Evolutionary conservation across 1,284 basidiomycete genomes (phyloP), one percentile per base, ranked within the genome.

Genomic region (Chondrostereum purpureum): DNA sequence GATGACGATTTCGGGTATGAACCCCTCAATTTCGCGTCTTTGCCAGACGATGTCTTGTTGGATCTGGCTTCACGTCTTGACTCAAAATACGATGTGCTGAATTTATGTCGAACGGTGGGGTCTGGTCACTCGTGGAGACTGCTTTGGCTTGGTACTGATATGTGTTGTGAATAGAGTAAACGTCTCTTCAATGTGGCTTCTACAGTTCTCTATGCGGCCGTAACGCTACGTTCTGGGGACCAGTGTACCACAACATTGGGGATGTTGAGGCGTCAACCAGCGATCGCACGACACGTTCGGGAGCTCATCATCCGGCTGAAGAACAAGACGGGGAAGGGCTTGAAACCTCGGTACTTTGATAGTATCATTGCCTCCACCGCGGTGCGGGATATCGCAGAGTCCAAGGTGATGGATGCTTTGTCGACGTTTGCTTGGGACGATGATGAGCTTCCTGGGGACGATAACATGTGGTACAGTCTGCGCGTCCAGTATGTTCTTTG

Each of bases 391-490:
- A 54, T 67, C n/a, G 72, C 71, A 5, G 67, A 69, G 5, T 74
- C 76, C 19, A 65, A 57, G 51, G 59, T 65, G 37, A 61, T 87
- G 34, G 83, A 85, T 45, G 79, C 79, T 14, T 67, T 87, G 39
- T 64, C 68, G 21, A 74, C 66, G 10, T 87, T 87, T 53, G 62
- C 73, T 23, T 87, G 83, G 83, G 78, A 80, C 48, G 80, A 73
- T 3, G 78, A 82, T 44, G 82, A 83, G 53, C 61, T 77, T 23
- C 74, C 83, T 2, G 73, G 70, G 22, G 66, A 76, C 49, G 84
- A 87, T 51, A 76, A 80, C 50, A 80, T 87, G 78, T 87, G 83
- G 83, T 74, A 80, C 49, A 74, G 77, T 44, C 65, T 87, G 52
- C 73, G 80, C 27, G 60, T 73, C 46, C 77, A 73, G 84, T 86